These are phyloP conservation scores for Medicago ruthenica DNA, from an alignment of 306 rosid species.

Conservation along the genomic window DNA sequence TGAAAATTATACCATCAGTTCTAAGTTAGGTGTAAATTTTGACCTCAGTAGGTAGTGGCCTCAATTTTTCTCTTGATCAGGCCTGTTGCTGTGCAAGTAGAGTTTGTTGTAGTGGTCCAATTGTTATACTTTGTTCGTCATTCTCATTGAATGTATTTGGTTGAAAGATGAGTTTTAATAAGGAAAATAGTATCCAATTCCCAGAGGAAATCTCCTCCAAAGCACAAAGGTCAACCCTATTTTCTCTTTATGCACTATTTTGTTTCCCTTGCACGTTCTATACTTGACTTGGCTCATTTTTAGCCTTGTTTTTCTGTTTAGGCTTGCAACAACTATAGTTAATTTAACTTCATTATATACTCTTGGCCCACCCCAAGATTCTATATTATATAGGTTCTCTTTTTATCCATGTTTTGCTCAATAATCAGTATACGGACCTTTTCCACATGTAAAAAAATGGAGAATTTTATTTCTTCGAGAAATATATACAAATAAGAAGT, in stretches of 20 bases:
- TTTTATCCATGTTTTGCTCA: slow-evolving; percentile 46
- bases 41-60: slow-evolving; percentile 1
- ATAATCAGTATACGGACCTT: background rate
- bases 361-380: slow-evolving; percentile 62
- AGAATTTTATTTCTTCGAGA: too few species aligned
- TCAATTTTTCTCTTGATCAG: slow-evolving; percentile 1
- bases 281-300: slow-evolving; percentile 23
- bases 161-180: slow-evolving; percentile 43
- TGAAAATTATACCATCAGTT: background rate
- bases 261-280: slow-evolving; percentile 56
- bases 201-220: slow-evolving; percentile 36
- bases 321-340: slow-evolving; percentile 42
- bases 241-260: slow-evolving; percentile 29
- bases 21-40: slow-evolving; percentile 20
- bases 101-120: slow-evolving; percentile 21
- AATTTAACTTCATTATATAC: slow-evolving; percentile 49
- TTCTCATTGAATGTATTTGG: slow-evolving; percentile 48
- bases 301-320: slow-evolving; percentile 42
- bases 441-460: too few species aligned
- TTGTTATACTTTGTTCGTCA: slow-evolving; percentile 11
- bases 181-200: slow-evolving; percentile 45
- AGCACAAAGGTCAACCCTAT: slow-evolving; percentile 72
- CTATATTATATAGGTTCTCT: slow-evolving; percentile 45
- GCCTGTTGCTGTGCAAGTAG: background rate
- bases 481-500: too few species aligned